Base-by-base conservation (phyloP, 129 eudicot species). In the Saposhnikovia divaricata region DNA sequence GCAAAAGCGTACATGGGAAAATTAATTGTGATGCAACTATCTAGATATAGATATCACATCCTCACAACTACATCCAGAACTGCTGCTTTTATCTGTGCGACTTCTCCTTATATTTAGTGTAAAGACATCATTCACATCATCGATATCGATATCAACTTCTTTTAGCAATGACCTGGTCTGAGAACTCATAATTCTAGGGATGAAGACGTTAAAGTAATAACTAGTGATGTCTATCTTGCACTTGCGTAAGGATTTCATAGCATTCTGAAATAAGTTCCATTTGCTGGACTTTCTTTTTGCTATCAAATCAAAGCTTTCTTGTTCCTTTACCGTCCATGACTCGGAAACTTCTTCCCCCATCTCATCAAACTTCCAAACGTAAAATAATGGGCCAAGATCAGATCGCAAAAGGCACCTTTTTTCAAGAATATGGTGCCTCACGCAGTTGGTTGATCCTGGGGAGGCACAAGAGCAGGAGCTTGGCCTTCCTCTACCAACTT, bases 301-400 rank as follows among this genome's bases (percentile, higher is more conserved):
- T 1, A 82, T 68, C 13, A 80, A 80, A 69, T 83, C 82, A 31
- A 88, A 86, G 39, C 51, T 80, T 57, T 65, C 50, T 57, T 82
- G 85, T 75, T 90, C 89, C 75, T 86, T 78, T 61, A 13, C 23
- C 9, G 79, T 65, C 88, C 88, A 87, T 12, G 81, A 78, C 78
- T 89, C 83, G 14, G 87, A 86, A 79, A 83, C 90, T 43, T 38
- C 89, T 66, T 85, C 91, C 16, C 97, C 97, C 89, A 86, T 89
- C 84, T 86, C 88, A 25, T 89, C 86, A 85, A 91, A 84, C 79
- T 88, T 88, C 93, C 91, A 88, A 57, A 68, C 73, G 74, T 78
- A 81, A 76, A 91, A 91, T 12, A 89, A 87, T 27, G 90, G 85
- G 21, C 93, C 97, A 68, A 91, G 80, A 39, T 88, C 92, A 69